Base-by-base conservation (phyloP, 1,284 basidiomycete species). In the Cryptococcus sp. region DNA sequence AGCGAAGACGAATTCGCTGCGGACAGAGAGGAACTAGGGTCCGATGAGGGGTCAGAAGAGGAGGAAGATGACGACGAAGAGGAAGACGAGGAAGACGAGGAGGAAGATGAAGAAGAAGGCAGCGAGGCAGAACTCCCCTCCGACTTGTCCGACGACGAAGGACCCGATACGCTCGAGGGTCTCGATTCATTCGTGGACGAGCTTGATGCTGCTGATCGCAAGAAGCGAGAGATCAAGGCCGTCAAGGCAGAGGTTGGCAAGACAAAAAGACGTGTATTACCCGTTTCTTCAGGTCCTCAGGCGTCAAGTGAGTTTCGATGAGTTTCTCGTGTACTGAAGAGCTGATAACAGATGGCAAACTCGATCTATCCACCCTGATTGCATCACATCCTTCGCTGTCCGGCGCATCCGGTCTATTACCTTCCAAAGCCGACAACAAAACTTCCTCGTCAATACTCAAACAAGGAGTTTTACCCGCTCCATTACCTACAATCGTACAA, bases 401-500 rank as follows among this genome's bases (percentile, higher is more conserved):
- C 0, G 81, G 83, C 2, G 65, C 69, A 21, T 62, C 64, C 45
- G 58, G 68, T 32, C 66, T 71, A 24, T 60, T 68, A 3, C 66
- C 69, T 23, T 46, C 59, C 48, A 63, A 70, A 52, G 48, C 53
- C 46, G 52, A 61, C 57, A 61, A 73, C 49, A 62, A 87, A 83
- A 68, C 71, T 79, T 31, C 78, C 85, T 50, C 79, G 16, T 78
- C 82, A 9, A 77, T 80, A 62, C 66, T 72, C 64, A 80, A 76
- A 72, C 78, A 36, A 76, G 83, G 84, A 52, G 82, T 86, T 0
- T 78, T 98, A 2, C 76, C 88, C 3, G 91, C 91, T 0, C 96
- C 96, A 0, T 78, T 98, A 1, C 91, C 91, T 2, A 83, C 85
- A 23, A 82, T 91, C 31, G 83, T 85, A 0, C 90, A 97, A 70